Evolutionary conservation across 129 eudicot species (phyloP).

Genomic region (Centrapalus pauciflorus): DNA sequence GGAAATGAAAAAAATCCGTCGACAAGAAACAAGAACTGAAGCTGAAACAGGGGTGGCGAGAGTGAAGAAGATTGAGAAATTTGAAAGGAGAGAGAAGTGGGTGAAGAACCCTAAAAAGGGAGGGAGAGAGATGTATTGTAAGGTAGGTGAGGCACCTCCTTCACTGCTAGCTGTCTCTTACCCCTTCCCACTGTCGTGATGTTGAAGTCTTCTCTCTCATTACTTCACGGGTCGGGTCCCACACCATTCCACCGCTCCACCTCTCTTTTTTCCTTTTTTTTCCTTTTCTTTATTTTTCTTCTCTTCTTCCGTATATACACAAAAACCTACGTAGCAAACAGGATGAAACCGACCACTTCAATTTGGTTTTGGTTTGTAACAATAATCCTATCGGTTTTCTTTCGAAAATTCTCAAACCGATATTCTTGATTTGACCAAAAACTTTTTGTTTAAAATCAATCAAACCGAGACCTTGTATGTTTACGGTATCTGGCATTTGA

Average conservation of each 20-base stretch:
- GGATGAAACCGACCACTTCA: too few species aligned
- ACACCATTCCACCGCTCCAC: slow-evolving; percentile 27
- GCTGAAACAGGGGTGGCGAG: not conserved
- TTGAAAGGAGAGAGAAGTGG: slow-evolving; percentile 19
- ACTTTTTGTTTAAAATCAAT: too few species aligned
- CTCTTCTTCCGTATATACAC: too few species aligned
- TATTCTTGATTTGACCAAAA: too few species aligned
- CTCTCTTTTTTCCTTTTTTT: slow-evolving; percentile 1
- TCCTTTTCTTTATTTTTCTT: not conserved
- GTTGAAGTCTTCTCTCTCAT: slow-evolving; percentile 31
- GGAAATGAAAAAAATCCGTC: not conserved
- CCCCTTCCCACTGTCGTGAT: slow-evolving; percentile 18
- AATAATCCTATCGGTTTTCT: too few species aligned
- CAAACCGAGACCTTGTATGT: too few species aligned
- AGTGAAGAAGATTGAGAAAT: not conserved
- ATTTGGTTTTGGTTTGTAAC: too few species aligned
- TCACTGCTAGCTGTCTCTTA: slow-evolving; percentile 72
- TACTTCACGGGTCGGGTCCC: slow-evolving; percentile 33
- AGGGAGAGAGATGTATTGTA: slow-evolving; percentile 21
- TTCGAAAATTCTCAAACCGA: too few species aligned
- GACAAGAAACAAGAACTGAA: not conserved
- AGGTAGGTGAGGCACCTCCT: slow-evolving; percentile 70
- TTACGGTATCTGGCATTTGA: too few species aligned
- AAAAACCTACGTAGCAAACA: too few species aligned
- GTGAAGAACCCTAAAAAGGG: slow-evolving; percentile 25